Evolutionary conservation across 768 basidiomycete species (phyloP).

Genomic region (Phanerochaete sordida): DNA sequence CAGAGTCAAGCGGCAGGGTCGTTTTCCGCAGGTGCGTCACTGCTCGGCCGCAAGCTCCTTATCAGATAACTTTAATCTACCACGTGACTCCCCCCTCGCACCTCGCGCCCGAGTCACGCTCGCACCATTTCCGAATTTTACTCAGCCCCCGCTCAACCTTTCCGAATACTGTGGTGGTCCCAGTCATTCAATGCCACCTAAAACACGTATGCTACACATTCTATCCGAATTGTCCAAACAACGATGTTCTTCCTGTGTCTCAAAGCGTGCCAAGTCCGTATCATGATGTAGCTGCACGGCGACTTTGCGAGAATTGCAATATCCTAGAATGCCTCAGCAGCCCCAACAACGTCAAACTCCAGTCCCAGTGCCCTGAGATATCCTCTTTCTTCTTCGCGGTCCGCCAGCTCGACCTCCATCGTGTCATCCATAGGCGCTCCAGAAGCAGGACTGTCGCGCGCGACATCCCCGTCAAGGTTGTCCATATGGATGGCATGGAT

Average conservation of each 20-base stretch:
- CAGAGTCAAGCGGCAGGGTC: background rate
- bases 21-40: background rate
- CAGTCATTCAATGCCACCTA: too few relatives aligned
- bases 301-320: too few relatives aligned
- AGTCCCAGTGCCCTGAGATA: slow-evolving; percentile 22
- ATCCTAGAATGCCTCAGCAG: background rate
- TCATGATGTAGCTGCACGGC: too few relatives aligned
- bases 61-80: background rate
- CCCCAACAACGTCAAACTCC: slow-evolving; percentile 18
- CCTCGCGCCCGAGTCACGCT: background rate
- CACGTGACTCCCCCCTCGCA: background rate
- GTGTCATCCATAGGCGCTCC: too few relatives aligned
- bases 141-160: background rate
- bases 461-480: background rate
- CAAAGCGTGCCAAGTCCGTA: background rate
- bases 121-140: background rate
- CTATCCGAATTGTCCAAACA: background rate
- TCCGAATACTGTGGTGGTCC: too few relatives aligned
- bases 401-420: too few relatives aligned
- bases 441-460: background rate
- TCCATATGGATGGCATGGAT: background rate
- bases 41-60: background rate
- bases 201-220: too few relatives aligned
- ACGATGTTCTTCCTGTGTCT: background rate
- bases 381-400: slow-evolving; percentile 20